phyloP scores from a whole-genome alignment of 1,284 basidiomycete species.

The Abortiporus biennis region DNA sequence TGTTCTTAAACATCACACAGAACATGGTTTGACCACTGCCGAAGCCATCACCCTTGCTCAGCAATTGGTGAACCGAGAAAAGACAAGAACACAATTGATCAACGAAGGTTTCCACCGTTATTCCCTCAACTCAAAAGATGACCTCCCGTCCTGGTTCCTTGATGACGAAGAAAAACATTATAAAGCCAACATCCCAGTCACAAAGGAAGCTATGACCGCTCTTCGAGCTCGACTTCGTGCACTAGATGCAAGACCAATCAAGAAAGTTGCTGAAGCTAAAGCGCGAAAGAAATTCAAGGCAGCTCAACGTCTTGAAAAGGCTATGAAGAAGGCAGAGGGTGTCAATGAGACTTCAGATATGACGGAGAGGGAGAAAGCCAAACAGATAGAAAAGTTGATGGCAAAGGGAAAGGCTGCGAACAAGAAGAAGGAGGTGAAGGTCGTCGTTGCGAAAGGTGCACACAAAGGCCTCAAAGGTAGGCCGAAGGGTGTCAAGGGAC shows the following conservation, averaged over 20 bases:
- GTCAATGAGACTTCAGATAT: slow-evolving; percentile 88
- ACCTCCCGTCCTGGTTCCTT: slow-evolving; percentile 92
- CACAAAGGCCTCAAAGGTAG: slow-evolving; percentile 90
- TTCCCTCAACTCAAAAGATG: slow-evolving; percentile 88
- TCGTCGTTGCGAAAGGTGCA: slow-evolving; percentile 90
- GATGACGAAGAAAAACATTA: slow-evolving; percentile 95
- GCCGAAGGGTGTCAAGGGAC: slow-evolving; percentile 93
- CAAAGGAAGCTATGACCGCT: slow-evolving; percentile 89
- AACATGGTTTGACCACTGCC: slow-evolving; percentile 81
- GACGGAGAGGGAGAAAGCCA: slow-evolving; percentile 92
- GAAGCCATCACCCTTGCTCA: slow-evolving; percentile 94
- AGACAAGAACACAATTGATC: slow-evolving; percentile 84
- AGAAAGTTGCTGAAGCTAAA: slow-evolving; percentile 99
- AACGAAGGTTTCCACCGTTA: slow-evolving; percentile 97
- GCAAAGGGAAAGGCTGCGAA: slow-evolving; percentile 69
- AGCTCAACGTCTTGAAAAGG: slow-evolving; percentile 81
- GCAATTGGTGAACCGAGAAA: slow-evolving; percentile 88
- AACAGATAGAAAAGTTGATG: slow-evolving; percentile 91
- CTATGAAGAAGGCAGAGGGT: slow-evolving; percentile 95
- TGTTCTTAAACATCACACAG: slow-evolving; percentile 35
- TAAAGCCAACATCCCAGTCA: slow-evolving; percentile 93
- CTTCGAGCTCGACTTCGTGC: slow-evolving; percentile 90
- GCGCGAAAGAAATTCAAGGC: slow-evolving; percentile 95
- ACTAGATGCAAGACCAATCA: slow-evolving; percentile 95
- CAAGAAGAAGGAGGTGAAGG: slow-evolving; percentile 75